Evolutionary conservation across 345 rosid species (phyloP).

Genomic region (Pistacia atlantica): DNA sequence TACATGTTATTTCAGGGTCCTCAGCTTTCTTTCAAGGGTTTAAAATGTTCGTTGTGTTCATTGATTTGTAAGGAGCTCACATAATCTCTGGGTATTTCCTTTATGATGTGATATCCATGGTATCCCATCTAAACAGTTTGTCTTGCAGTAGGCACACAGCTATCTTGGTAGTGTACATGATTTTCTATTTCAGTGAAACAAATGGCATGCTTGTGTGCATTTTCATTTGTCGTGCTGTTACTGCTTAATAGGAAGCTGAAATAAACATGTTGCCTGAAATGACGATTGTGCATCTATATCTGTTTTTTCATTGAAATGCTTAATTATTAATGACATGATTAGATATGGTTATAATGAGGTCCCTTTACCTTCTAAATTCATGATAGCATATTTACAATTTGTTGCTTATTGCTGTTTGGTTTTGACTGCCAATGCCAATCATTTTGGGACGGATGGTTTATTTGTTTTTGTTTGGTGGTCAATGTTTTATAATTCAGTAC

Average conservation of each 20-base stretch:
- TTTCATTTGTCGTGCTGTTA: background rate
- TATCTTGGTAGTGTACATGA: background rate
- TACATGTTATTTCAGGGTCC: background rate
- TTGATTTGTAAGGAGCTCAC: background rate
- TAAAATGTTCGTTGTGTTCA: background rate
- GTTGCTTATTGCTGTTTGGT: background rate
- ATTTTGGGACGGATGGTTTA: background rate
- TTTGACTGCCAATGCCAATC: background rate
- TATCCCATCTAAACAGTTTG: background rate
- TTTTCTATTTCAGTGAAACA: background rate
- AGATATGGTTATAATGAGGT: background rate
- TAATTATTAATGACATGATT: background rate
- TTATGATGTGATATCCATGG: background rate
- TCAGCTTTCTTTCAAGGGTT: background rate
- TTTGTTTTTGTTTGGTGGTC: background rate
- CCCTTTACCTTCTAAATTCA: background rate
- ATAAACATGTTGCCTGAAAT: background rate
- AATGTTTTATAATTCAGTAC: background rate
- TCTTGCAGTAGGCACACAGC: background rate
- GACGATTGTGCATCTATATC: background rate
- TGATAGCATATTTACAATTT: background rate
- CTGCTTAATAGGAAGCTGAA: background rate
- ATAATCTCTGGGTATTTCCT: slow-evolving; percentile 5
- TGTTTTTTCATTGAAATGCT: background rate
- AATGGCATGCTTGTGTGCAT: background rate